Evolutionary conservation across 1,139 yeast species (phyloP).

Genomic region (Blastobotrys indianensis): DNA sequence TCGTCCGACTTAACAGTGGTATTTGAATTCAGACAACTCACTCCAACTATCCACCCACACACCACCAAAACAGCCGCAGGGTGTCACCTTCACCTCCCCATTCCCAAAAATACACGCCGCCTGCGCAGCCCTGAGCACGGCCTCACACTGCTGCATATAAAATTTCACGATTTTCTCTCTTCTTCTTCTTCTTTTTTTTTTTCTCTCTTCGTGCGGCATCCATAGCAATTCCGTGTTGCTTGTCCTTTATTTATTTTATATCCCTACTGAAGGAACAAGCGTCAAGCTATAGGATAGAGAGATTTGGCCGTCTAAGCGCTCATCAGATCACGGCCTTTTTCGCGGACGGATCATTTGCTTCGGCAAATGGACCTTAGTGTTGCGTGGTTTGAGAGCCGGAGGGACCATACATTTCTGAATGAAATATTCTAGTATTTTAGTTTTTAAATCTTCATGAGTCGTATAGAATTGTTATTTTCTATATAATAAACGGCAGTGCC

Average conservation of each 20-base stretch:
- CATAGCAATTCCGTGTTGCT: conserved; percentile 69
- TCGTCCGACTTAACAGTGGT: no score
- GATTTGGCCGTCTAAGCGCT: conserved; percentile 53
- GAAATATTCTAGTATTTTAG: background rate
- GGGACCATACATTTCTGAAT: conserved; percentile 43
- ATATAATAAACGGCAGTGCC: background rate
- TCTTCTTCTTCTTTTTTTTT: conserved; percentile 17
- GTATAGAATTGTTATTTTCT: background rate
- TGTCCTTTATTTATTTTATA: conserved; percentile 35
- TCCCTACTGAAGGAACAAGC: conserved; percentile 41
- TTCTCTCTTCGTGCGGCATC: conserved; percentile 56
- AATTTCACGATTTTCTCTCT: conserved; percentile 4
- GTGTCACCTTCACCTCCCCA: background rate
- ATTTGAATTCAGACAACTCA: no score
- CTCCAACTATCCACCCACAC: no score
- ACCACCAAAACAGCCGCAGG: background rate
- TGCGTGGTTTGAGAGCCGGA: conserved; percentile 51
- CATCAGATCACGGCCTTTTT: conserved; percentile 38
- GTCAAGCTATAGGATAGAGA: conserved; percentile 66
- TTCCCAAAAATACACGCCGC: background rate
- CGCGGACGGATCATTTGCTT: conserved; percentile 28
- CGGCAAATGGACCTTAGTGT: conserved; percentile 34
- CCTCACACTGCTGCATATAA: conserved; percentile 1
- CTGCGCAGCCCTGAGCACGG: no score
- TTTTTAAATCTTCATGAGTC: background rate